Percentiles rank a stretch among this genome's conserved stretches.
Conservation (phyloP, 768 basidiomycete genomes). For the Lactifluus volemus region DNA sequence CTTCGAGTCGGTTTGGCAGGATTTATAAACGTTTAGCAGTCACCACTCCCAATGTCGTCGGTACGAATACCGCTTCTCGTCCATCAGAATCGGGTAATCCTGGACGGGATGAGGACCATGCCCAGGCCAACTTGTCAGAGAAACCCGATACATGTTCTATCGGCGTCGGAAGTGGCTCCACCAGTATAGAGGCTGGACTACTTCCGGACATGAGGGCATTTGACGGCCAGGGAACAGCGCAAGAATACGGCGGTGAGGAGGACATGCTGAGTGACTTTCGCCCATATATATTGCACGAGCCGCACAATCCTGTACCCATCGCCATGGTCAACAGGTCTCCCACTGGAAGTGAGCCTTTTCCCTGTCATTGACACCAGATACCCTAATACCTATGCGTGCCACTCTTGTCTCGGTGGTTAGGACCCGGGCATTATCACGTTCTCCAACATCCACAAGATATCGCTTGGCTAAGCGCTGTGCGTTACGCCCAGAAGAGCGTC, state of each 20-base stretch:
- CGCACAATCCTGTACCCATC: conserved; percentile 54
- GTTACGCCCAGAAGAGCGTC: conserved; percentile 48
- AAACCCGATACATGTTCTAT: too few species aligned
- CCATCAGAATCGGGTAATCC: too few species aligned
- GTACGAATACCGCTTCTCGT: too few species aligned
- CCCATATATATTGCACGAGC: conserved; percentile 51
- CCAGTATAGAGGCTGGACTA: too few species aligned
- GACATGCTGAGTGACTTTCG: conserved; percentile 38
- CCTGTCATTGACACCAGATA: not conserved
- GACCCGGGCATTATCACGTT: conserved; percentile 36
- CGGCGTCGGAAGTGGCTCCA: too few species aligned
- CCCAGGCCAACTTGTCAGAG: too few species aligned
- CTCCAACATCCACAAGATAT: conserved; percentile 51
- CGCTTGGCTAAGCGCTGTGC: conserved; percentile 58
- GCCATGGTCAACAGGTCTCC: conserved; percentile 57
- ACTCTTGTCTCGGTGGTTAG: conserved; percentile 17
- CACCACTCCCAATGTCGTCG: too few species aligned
- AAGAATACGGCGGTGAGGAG: not conserved
- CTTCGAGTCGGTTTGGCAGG: too few species aligned
- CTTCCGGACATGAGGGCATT: too few species aligned
- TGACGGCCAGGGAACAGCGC: too few species aligned
- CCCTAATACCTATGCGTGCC: not conserved
- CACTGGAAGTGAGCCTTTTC: conserved; percentile 35
- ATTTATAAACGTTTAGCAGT: too few species aligned
- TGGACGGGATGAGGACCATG: too few species aligned